phyloP scores from a whole-genome alignment of 768 basidiomycete genomes.

The Podaxis rugospora region DNA sequence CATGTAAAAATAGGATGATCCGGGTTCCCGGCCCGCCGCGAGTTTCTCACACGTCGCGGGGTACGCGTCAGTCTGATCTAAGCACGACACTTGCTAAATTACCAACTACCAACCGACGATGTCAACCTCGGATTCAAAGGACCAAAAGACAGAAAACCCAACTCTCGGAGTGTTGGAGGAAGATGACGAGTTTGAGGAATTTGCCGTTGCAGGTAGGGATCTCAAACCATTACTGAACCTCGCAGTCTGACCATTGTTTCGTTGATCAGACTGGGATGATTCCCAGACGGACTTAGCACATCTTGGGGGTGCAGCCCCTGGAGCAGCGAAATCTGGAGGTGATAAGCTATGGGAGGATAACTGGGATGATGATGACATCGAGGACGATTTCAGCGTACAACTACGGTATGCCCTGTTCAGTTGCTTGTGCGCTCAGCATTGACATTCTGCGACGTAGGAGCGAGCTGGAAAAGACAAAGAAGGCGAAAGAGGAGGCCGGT shows the following conservation, averaged over 20 bases:
- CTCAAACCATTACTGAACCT: background rate
- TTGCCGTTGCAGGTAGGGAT: conserved; percentile 72
- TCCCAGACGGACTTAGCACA: conserved; percentile 80
- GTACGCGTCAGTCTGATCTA: background rate
- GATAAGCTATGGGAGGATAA: conserved; percentile 99
- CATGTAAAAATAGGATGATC: background rate
- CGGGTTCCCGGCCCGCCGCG: background rate
- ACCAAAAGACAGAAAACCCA: conserved; percentile 39
- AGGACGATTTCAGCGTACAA: conserved; percentile 95
- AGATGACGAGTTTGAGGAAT: conserved; percentile 97
- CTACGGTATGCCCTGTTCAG: conserved; percentile 61
- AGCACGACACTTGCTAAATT: background rate
- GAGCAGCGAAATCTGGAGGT: conserved; percentile 72
- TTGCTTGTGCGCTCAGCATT: background rate
- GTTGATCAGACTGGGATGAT: conserved; percentile 77
- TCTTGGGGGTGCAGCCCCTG: conserved; percentile 67
- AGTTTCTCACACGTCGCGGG: background rate
- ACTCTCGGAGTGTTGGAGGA: conserved; percentile 88
- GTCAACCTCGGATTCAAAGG: conserved; percentile 46
- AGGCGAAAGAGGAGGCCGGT: background rate
- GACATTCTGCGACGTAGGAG: conserved; percentile 32
- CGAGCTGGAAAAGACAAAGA: conserved; percentile 34
- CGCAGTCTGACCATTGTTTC: background rate
- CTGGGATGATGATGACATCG: conserved; percentile 99
- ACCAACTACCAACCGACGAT: conserved; percentile 14